A percentile compares a stretch with the other conserved stretches of the same genome.
phyloP scores from a whole-genome alignment of 257 asterid genomes.

The Vinca minor region DNA sequence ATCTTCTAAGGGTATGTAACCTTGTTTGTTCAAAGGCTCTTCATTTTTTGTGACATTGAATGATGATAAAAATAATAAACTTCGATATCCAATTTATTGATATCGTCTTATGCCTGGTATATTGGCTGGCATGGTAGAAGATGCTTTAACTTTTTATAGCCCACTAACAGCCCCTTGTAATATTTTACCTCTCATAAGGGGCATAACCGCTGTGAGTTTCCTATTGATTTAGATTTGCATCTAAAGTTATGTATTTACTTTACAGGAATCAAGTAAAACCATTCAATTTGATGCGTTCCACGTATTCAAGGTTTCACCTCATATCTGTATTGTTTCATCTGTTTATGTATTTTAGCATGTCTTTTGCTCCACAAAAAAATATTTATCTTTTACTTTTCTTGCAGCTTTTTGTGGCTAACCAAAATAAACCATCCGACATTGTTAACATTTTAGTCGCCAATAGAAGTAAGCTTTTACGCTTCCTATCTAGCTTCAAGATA shows the following conservation, averaged over 20 bases:
- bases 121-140: not conserved
- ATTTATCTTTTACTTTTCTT: constrained; percentile 1
- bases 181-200: not conserved
- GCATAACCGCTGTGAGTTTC: too few relatives aligned
- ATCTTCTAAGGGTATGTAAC: constrained; percentile 69
- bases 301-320: constrained; percentile 73
- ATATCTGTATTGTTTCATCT: not conserved
- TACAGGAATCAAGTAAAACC: constrained; percentile 83
- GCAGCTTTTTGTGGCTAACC: constrained; percentile 93
- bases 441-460: constrained; percentile 62
- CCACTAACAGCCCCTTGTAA: not conserved
- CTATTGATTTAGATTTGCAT: too few relatives aligned
- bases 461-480: constrained; percentile 60
- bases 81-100: not conserved
- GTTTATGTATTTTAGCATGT: not conserved
- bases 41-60: not conserved
- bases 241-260: not conserved
- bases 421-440: constrained; percentile 62
- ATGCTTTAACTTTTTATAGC: too few relatives aligned
- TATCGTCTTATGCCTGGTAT: too few relatives aligned
- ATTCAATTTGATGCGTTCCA: constrained; percentile 83
- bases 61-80: too few relatives aligned
- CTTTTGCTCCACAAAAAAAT: too few relatives aligned
- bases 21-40: too few relatives aligned
- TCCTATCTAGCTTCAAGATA: constrained; percentile 45